Evolutionary conservation across 2,329 filamentous ascomycete genomes (phyloP).

Genomic region (Sporothrix inflata): DNA sequence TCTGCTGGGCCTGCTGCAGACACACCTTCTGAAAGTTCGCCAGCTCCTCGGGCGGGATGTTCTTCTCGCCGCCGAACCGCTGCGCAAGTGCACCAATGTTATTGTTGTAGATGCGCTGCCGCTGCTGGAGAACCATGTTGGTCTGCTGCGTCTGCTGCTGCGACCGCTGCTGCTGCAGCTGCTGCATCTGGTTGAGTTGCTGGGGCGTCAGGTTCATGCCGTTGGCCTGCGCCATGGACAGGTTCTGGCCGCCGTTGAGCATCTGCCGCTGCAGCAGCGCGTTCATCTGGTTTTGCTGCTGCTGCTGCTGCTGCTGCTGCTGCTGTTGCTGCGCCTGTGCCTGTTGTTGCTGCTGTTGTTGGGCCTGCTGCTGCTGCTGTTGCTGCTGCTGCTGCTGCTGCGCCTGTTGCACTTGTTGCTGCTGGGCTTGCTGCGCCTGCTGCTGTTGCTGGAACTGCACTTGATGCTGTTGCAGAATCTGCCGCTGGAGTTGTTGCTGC

Average conservation of each 20-base stretch:
- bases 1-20: conserved; percentile 32
- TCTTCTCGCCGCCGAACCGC: conserved; percentile 48
- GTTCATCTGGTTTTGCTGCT: conserved; percentile 39
- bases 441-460: conserved; percentile 42
- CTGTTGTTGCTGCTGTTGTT: conserved; percentile 42
- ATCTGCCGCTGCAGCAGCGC: conserved; percentile 45
- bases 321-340: conserved; percentile 46
- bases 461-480: conserved; percentile 21
- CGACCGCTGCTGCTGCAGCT: conserved; percentile 37
- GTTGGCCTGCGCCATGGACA: conserved; percentile 35
- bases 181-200: conserved; percentile 39
- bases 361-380: conserved; percentile 40
- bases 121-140: conserved; percentile 35
- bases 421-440: conserved; percentile 35
- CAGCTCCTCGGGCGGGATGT: conserved; percentile 52
- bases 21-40: conserved; percentile 52
- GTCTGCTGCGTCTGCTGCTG: conserved; percentile 38
- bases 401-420: conserved; percentile 40
- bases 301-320: conserved; percentile 46
- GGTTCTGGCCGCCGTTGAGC: conserved; percentile 35
- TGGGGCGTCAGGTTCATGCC: conserved; percentile 39
- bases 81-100: conserved; percentile 43
- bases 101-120: conserved; percentile 44
- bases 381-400: conserved; percentile 46
- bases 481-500: conserved; percentile 19